These are phyloP conservation scores for Lanmaoa rubissima DNA, from an alignment of 768 basidiomycete genomes.

Conservation along the genomic window DNA sequence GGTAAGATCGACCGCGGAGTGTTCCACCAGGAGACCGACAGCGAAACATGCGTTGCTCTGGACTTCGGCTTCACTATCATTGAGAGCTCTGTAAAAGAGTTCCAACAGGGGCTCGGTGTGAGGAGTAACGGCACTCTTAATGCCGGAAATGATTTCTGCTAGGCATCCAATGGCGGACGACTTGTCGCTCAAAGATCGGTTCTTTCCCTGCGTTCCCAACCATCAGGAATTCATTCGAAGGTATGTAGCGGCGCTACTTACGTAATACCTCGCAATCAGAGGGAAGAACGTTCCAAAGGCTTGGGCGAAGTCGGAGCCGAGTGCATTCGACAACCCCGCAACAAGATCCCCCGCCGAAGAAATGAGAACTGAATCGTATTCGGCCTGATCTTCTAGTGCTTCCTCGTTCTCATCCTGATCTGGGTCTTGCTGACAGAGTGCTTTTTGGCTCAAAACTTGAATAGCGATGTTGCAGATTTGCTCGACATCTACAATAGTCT, in stretches of 20 bases:
- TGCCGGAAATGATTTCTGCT: constrained; percentile 92
- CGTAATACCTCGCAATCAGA: constrained; percentile 88
- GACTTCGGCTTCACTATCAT: constrained; percentile 88
- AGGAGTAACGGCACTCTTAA: constrained; percentile 83
- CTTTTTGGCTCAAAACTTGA: constrained; percentile 90
- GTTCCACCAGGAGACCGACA: constrained; percentile 85
- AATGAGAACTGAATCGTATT: constrained; percentile 95
- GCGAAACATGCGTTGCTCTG: constrained; percentile 97
- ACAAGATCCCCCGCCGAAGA: constrained; percentile 94
- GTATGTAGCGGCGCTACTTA: constrained; percentile 39
- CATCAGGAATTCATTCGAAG: not conserved
- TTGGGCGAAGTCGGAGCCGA: constrained; percentile 81
- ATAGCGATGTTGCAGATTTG: constrained; percentile 76
- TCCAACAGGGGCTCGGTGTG: constrained; percentile 80
- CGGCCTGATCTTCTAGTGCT: constrained; percentile 85
- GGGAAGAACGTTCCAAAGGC: constrained; percentile 88
- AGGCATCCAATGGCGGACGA: constrained; percentile 92
- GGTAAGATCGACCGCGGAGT: constrained; percentile 78
- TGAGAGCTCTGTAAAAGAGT: constrained; percentile 79
- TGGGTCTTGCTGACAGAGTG: constrained; percentile 94
- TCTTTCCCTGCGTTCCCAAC: constrained; percentile 59
- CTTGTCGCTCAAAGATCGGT: constrained; percentile 84
- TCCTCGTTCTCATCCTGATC: constrained; percentile 88
- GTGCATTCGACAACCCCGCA: constrained; percentile 77
- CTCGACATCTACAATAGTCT: constrained; percentile 56